These are phyloP conservation scores for Daldinia decipiens DNA, from an alignment of 495 filamentous ascomycete genomes.

Conservation along the genomic window DNA sequence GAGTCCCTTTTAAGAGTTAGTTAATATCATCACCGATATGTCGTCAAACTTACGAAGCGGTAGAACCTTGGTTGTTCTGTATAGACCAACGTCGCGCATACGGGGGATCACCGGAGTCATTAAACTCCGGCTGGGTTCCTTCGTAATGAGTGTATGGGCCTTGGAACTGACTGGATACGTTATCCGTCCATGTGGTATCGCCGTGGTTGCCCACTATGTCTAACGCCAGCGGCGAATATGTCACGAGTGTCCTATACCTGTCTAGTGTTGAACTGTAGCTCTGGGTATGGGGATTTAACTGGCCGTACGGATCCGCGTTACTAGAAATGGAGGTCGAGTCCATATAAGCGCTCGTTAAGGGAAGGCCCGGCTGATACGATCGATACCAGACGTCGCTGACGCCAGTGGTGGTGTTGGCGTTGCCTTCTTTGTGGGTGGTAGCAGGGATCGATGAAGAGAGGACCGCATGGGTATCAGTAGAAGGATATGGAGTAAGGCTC, in stretches of 20 bases:
- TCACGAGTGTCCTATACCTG: background rate
- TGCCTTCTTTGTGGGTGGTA: background rate
- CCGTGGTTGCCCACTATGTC: background rate
- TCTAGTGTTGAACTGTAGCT: background rate
- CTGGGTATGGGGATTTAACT: background rate
- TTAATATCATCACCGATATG: background rate
- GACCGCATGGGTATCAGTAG: background rate
- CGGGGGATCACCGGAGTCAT: background rate
- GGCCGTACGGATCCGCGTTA: background rate
- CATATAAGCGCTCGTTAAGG: background rate
- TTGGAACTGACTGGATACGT: background rate
- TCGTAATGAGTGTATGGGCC: background rate
- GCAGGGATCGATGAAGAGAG: background rate
- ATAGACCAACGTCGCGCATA: slow-evolving; percentile 6
- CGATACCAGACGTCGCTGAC: background rate
- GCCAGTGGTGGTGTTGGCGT: background rate
- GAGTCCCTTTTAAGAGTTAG: slow-evolving; percentile 15
- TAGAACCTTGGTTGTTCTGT: slow-evolving; percentile 9
- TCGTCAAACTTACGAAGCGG: slow-evolving; percentile 5
- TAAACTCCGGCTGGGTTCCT: background rate
- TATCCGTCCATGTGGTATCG: too few relatives aligned
- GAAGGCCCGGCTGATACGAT: background rate
- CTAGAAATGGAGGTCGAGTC: background rate
- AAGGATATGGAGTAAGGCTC: background rate
- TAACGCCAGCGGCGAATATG: background rate